Conservation (phyloP, 352 stramenopile species). For the Globisporangium iwayamae region DNA sequence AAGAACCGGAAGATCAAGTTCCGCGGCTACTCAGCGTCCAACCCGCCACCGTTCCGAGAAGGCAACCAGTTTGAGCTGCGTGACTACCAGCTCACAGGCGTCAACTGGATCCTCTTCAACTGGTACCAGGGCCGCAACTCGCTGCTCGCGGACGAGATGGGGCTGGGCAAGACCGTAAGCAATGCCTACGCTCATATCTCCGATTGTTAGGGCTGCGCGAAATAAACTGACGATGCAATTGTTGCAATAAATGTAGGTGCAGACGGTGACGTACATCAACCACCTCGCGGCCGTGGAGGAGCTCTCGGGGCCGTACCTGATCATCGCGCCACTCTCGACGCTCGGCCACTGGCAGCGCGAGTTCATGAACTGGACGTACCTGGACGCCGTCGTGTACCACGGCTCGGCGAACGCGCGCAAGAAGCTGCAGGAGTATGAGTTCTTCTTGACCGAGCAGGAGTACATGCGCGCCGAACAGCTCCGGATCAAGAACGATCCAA, state of each 20-base stretch:
- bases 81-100: constrained; percentile 98
- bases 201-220: neutral
- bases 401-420: constrained; percentile 88
- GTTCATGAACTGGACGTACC: constrained; percentile 94
- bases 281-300: constrained; percentile 95
- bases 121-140: constrained; percentile 97
- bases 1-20: constrained; percentile 70
- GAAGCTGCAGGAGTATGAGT: constrained; percentile 94
- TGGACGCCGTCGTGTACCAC: constrained; percentile 99
- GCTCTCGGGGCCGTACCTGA: constrained; percentile 93
- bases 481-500: constrained; percentile 9
- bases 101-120: constrained; percentile 99
- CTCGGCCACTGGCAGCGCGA: constrained; percentile 98
- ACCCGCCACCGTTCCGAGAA: constrained; percentile 53
- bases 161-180: constrained; percentile 87
- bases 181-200: neutral
- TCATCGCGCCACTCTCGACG: constrained; percentile 97
- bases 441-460: constrained; percentile 74
- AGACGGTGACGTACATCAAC: constrained; percentile 95
- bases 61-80: constrained; percentile 83
- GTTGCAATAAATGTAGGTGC: constrained; percentile 31
- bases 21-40: constrained; percentile 59
- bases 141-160: constrained; percentile 99
- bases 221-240: too few relatives aligned
- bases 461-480: constrained; percentile 35